A percentile compares a stretch with the other conserved stretches of the same genome.
Conservation (phyloP, 116 monocot species). For the Papilionanthe hybrid region DNA sequence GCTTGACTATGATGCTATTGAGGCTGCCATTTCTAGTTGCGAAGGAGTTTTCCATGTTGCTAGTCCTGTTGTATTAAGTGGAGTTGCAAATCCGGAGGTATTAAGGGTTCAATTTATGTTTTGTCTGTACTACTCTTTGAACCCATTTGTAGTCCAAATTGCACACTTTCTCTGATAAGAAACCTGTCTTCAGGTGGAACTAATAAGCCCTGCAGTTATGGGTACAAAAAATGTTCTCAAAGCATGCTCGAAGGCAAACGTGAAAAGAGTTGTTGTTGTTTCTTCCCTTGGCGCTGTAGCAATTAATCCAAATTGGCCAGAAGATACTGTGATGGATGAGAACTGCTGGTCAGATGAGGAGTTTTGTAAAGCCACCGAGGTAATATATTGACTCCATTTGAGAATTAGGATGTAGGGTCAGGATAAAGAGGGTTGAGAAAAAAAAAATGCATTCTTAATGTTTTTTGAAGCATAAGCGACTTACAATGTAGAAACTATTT, state of each 20-base stretch:
- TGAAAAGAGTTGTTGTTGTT: constrained; percentile 50
- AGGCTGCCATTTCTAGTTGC: constrained; percentile 44
- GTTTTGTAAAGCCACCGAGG: constrained; percentile 14
- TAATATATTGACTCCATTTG: not conserved
- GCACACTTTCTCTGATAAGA: not conserved
- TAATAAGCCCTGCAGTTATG: constrained; percentile 46
- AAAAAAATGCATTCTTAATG: too few species aligned
- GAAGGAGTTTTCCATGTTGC: constrained; percentile 54
- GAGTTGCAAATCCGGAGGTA: constrained; percentile 42
- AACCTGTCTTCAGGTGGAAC: constrained; percentile 22
- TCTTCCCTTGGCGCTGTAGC: constrained; percentile 39
- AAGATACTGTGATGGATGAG: constrained; percentile 41
- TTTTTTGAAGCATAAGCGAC: too few species aligned
- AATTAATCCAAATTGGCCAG: constrained; percentile 42
- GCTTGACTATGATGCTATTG: constrained; percentile 28
- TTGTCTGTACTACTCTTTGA: not conserved
- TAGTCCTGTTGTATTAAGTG: constrained; percentile 31
- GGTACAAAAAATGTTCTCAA: constrained; percentile 65
- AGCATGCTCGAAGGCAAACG: constrained; percentile 41
- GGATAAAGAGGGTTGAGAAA: too few species aligned
- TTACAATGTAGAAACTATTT: too few species aligned
- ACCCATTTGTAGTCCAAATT: too few species aligned
- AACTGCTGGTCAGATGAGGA: constrained; percentile 61
- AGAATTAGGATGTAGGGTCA: too few species aligned
- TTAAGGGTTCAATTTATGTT: not conserved